Base-by-base conservation (phyloP, 495 filamentous ascomycete species). In the Viridothelium virens region DNA sequence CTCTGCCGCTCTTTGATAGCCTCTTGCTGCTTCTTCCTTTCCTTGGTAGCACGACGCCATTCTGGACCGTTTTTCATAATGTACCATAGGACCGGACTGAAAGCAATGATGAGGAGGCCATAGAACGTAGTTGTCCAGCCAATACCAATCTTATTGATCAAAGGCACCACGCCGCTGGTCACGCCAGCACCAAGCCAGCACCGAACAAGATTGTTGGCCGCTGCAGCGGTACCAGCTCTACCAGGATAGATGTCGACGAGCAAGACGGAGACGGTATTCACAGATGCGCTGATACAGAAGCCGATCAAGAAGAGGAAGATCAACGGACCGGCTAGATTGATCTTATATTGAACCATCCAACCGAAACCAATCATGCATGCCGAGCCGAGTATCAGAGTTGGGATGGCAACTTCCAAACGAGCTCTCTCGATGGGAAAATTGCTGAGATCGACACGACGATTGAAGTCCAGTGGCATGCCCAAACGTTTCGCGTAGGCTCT, bases 51-150 rank as follows among this genome's bases (percentile, higher is more conserved):
- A 18, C 48, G 48, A 18, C 82, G 73, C 82, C 82, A 84, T 39
- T 67, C 48, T 1, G 80, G 81, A 1, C 82, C 82, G 62, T 70
- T 78, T 34, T 66, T 67, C 33, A 81, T 75, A 47, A 82, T 66
- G 41, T 80, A 61, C 65, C 80, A 76, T 56, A 89, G 72, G 34
- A 82, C 71, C 5, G 87, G 86, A 61, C 78, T 79, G 14, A 81
- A 80, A 0, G 74, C 71, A 1, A 85, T 56, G 72, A 84, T 86
- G 11, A 87, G 68, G 2, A 80, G 63, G 0, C 80, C 84, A 62
- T 89, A 75, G 41, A 92, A 82, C 0, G 86, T 91, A 71, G 85
- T 90, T 34, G 84, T 83, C 86, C 87, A 90, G 0, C 88, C 87
- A 11, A 79, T 73, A 0, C 88, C 89, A 77, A 91, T 84, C 0